Base-by-base conservation (phyloP, 176 grass and related monocot species). In the Rhynchospora pubera region DNA sequence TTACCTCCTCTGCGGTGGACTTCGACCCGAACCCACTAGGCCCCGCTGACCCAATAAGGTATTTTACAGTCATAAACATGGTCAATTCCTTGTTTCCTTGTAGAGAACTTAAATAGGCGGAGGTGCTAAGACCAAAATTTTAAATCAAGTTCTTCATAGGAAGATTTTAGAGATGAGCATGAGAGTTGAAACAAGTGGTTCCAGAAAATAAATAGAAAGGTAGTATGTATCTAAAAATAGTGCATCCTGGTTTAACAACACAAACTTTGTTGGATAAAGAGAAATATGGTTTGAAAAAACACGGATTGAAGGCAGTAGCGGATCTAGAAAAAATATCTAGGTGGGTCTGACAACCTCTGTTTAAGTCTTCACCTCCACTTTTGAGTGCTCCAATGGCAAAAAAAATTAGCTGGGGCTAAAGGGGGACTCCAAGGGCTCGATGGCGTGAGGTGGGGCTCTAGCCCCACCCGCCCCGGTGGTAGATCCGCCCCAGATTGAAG, bases 21-120 rank as follows among this genome's bases (percentile, higher is more conserved):
- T 90, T 91, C 13, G 96, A 98, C 10, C 96, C 87, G 78, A 94
- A 94, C 46, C 95, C 92, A 83, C 87, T 98, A 42, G 85, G 46
- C 6, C 96, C 96, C 24, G 90, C 78, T 30, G 87, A 85, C 46
- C 95, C 96, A 11, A 91, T 83, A 53, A 98, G 90, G 90, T 98
- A 93, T 78, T 87, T 89, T 82, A 98, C 2, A 22, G 78, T 21
- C 21, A 57, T 58, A 81, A 48, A 48, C 79, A 81, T 81, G 58
- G 26, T 68, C 26, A 0, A 39, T 65, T 81, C 12, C 19, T 81
- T 81, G 57, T 47, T 32, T 14, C 23, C 23, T n/a, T 5, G 14
- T 14, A 1, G 65, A 23, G 34, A 16, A 69, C 32, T 28, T 69
- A 32, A 32, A 32, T 23, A 32, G 34, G 24, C 12, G 34, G 34